phyloP scores from a whole-genome alignment of 306 rosid species.

The Prunus mume region DNA sequence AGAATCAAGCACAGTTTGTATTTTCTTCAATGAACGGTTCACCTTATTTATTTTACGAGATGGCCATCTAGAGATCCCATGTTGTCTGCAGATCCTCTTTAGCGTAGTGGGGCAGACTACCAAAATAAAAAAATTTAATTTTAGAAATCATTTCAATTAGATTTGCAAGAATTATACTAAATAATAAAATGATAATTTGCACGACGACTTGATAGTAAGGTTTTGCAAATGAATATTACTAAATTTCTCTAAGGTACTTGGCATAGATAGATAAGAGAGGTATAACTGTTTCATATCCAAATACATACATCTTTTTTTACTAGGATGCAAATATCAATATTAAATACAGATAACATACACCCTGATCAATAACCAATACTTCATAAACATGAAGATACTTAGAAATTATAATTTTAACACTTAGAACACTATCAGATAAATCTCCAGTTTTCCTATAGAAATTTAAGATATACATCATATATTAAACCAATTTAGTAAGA shows the following conservation, averaged over 20 bases:
- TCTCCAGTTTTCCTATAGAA: too few relatives aligned
- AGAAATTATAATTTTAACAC: too few relatives aligned
- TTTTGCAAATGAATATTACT: not conserved
- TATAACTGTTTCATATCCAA: not conserved
- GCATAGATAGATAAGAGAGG: not conserved
- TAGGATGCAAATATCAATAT: too few relatives aligned
- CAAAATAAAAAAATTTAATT: constrained; percentile 20
- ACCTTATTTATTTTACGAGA: constrained; percentile 90
- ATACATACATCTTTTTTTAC: too few relatives aligned
- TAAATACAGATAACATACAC: not conserved
- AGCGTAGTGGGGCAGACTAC: constrained; percentile 90
- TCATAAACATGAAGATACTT: not conserved
- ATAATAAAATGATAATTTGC: not conserved
- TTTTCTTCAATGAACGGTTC: constrained; percentile 70
- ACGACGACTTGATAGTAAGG: not conserved
- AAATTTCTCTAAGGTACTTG: not conserved
- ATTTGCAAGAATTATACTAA: not conserved
- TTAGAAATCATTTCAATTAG: not conserved
- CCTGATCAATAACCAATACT: not conserved
- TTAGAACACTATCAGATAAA: not conserved
- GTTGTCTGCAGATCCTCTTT: constrained; percentile 94
- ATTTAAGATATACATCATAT: too few relatives aligned
- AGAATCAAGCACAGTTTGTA: constrained; percentile 71
- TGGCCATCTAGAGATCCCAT: constrained; percentile 91
- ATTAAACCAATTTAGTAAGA: too few relatives aligned